Conservation (phyloP, 331 rosid species). For the Ulmus americana region DNA sequence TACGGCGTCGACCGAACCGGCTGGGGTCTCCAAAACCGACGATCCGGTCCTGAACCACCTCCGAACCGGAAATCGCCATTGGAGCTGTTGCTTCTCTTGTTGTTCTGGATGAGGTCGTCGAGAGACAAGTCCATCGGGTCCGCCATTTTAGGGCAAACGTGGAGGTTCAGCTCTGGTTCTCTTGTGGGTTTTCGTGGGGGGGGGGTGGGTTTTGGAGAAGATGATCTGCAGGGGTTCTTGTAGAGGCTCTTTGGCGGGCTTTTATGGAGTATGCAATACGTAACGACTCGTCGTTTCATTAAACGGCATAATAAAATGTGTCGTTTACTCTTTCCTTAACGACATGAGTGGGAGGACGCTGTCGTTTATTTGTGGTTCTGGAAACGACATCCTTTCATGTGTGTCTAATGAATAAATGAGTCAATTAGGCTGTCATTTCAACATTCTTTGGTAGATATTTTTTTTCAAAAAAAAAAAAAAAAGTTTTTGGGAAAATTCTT, state of each 20-base stretch:
- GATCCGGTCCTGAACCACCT: slow-evolving; percentile 23
- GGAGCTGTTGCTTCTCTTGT: slow-evolving; percentile 3
- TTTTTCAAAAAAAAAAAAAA: too few species aligned
- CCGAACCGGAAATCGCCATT: slow-evolving; percentile 3
- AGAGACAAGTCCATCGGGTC: slow-evolving; percentile 31
- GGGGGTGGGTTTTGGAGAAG: not conserved
- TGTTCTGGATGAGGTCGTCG: slow-evolving; percentile 25
- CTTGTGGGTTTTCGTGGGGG: not conserved
- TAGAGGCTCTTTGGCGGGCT: not conserved
- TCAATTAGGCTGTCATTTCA: too few species aligned
- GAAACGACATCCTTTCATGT: too few species aligned
- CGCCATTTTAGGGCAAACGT: slow-evolving; percentile 12
- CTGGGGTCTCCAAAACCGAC: slow-evolving; percentile 13
- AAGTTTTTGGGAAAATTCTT: too few species aligned
- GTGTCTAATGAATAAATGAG: too few species aligned
- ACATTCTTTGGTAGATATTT: too few species aligned
- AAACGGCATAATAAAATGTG: too few species aligned
- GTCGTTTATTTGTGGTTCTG: too few species aligned
- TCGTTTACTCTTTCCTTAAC: too few species aligned
- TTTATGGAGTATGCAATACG: not conserved
- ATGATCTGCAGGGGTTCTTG: not conserved
- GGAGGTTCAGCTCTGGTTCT: not conserved
- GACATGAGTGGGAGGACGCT: too few species aligned
- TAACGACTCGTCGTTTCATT: too few species aligned
- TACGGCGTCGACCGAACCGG: slow-evolving; percentile 21